Evolutionary conservation across 176 grass and related monocot genomes (phyloP).

Genomic region (Triticum monococcum): DNA sequence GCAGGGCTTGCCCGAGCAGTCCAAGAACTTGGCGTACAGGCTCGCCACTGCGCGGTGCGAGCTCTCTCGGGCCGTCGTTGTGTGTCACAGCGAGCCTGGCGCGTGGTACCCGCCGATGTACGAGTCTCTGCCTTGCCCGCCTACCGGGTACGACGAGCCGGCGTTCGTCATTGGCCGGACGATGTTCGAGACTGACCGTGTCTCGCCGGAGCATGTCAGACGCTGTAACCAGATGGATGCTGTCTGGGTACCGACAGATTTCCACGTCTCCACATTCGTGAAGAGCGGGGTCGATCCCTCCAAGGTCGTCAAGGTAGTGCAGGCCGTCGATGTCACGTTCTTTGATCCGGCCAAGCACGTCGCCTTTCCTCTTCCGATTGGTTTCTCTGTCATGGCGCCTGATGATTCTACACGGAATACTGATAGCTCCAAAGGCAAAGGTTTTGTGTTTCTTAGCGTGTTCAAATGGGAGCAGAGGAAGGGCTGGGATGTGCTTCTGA

Average conservation of each 20-base stretch:
- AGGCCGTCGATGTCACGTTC: slow-evolving; percentile 63
- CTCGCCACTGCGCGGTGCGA: slow-evolving; percentile 43
- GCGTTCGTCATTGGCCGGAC: slow-evolving; percentile 60
- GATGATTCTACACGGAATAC: neutral
- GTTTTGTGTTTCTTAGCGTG: slow-evolving; percentile 62
- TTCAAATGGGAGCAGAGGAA: slow-evolving; percentile 83
- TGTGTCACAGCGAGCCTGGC: slow-evolving; percentile 78
- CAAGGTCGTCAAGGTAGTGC: slow-evolving; percentile 64
- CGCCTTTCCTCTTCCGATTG: slow-evolving; percentile 25
- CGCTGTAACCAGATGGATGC: slow-evolving; percentile 74
- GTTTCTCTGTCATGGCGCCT: slow-evolving; percentile 29
- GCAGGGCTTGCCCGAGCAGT: slow-evolving; percentile 55
- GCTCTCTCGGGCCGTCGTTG: slow-evolving; percentile 40
- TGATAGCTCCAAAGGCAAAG: neutral
- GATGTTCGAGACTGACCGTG: slow-evolving; percentile 73
- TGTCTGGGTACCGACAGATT: slow-evolving; percentile 67
- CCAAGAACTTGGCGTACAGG: slow-evolving; percentile 43
- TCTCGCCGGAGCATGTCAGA: slow-evolving; percentile 54
- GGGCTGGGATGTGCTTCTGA: slow-evolving; percentile 75
- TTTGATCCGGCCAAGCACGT: slow-evolving; percentile 57
- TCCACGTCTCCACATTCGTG: slow-evolving; percentile 51
- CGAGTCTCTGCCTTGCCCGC: slow-evolving; percentile 55
- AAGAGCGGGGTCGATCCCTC: slow-evolving; percentile 52
- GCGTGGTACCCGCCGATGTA: slow-evolving; percentile 70
- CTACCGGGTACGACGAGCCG: slow-evolving; percentile 53